Evolutionary conservation across 2,329 filamentous ascomycete species (phyloP), one percentile per base, ranked within the genome.

Genomic region (Colletotrichum sp.): DNA sequence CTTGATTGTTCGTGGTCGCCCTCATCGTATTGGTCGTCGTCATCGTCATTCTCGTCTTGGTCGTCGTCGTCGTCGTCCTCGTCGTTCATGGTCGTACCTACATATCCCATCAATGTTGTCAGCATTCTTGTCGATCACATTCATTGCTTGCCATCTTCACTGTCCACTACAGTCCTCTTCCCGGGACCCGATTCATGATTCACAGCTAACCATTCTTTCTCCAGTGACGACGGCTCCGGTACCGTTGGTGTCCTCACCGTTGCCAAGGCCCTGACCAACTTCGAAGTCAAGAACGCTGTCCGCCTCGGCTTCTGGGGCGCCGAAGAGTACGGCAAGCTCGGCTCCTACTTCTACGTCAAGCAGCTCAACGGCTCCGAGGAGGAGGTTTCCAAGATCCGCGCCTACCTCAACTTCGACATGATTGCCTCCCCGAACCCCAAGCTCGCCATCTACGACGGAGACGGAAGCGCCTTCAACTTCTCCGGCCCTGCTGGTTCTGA

Each of bases 401-500:
- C 88, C 27, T 91, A 90, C 80, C 88, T 90, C 83, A 90, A 91
- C 84, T 90, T 90, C 71, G 89, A 91, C 79, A 91, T 91, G 89
- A 87, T 88, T 77, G 86, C 86, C 62, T 86, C 84, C 78, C 88
- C 87, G 30, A 90, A 90, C 83, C 89, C 86, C 77, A 82, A 88
- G 43, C 87, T 87, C 75, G 87, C 86, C 76, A 89, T 92, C 77
- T 94, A 92, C 84, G 88, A 89, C 30, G 90, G 92, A 75, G 93
- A 87, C 77, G 86, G 91, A 76, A 91, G 91, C 80, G 88, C 89
- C 15, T 91, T 93, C 75, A 91, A 92, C 81, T 91, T 87, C 27
- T 81, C 79, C 25, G 85, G 81, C 58, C 86, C 92, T 78, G 86
- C 84, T 70, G 92, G 92, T 1, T 93, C 91, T 10, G 91, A 89